These are phyloP conservation scores for Diaporthe velutina DNA, from an alignment of 2,329 filamentous ascomycete genomes.

Conservation along the genomic window DNA sequence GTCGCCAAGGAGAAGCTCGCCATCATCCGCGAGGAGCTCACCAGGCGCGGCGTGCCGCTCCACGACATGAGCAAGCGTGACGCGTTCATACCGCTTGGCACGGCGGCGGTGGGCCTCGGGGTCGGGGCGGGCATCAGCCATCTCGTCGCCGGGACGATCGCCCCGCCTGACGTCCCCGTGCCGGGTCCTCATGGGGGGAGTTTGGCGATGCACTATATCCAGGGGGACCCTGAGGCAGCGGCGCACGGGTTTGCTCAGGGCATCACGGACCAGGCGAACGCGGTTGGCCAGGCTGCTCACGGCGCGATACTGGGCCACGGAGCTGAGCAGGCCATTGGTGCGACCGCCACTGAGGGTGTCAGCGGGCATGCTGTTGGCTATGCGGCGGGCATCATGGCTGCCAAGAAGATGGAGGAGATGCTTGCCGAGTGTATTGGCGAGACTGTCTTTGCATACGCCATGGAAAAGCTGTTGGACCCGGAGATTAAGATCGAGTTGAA, in stretches of 20 bases:
- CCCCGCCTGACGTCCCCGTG: slow-evolving; percentile 31
- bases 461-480: slow-evolving; percentile 38
- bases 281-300: slow-evolving; percentile 34
- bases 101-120: slow-evolving; percentile 29
- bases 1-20: slow-evolving; percentile 35
- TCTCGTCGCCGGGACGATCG: slow-evolving; percentile 26
- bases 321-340: slow-evolving; percentile 27
- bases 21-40: slow-evolving; percentile 38
- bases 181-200: slow-evolving; percentile 26
- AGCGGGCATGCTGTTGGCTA: slow-evolving; percentile 37
- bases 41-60: slow-evolving; percentile 33
- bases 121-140: slow-evolving; percentile 35
- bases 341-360: slow-evolving; percentile 4
- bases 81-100: slow-evolving; percentile 34
- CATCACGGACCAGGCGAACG: slow-evolving; percentile 34
- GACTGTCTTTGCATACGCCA: slow-evolving; percentile 36
- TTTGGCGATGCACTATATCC: slow-evolving; percentile 24
- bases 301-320: slow-evolving; percentile 31
- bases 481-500: slow-evolving; percentile 37
- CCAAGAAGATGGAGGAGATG: slow-evolving; percentile 39
- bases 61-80: slow-evolving; percentile 39
- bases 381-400: slow-evolving; percentile 34
- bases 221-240: slow-evolving; percentile 31
- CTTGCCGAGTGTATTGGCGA: slow-evolving; percentile 37
- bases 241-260: slow-evolving; percentile 36